A percentile compares a stretch with the other conserved stretches of the same genome.
Evolutionary conservation across 345 rosid species (phyloP).

Genomic region (Bruguiera sexangula): DNA sequence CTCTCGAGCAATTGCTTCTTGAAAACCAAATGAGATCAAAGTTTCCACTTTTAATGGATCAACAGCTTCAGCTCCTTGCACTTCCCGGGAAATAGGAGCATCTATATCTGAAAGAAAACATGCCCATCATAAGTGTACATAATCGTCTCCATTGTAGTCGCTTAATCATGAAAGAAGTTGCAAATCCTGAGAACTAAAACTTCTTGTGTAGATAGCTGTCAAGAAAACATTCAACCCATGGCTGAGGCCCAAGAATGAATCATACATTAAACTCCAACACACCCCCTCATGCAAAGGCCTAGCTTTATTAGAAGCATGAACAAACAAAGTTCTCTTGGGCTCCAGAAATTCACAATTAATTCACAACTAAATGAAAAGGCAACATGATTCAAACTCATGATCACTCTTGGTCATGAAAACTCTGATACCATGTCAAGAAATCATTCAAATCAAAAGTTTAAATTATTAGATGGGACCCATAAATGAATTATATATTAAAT

Average conservation of each 20-base stretch:
- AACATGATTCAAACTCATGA: too few relatives aligned
- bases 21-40: conserved; percentile 84
- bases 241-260: too few relatives aligned
- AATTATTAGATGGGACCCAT: not conserved
- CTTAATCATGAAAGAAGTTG: not conserved
- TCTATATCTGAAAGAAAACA: conserved; percentile 57
- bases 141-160: not conserved
- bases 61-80: conserved; percentile 35
- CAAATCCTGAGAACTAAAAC: not conserved
- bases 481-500: not conserved
- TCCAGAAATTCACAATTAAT: too few relatives aligned
- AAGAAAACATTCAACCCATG: too few relatives aligned
- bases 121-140: not conserved
- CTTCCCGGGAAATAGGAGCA: conserved; percentile 52
- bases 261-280: too few relatives aligned
- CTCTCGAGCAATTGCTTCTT: conserved; percentile 76
- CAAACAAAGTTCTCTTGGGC: too few relatives aligned
- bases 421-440: too few relatives aligned
- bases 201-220: not conserved
- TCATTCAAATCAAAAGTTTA: too few relatives aligned
- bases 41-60: conserved; percentile 75
- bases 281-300: too few relatives aligned
- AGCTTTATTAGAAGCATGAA: too few relatives aligned
- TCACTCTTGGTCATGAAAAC: too few relatives aligned
- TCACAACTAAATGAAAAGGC: too few relatives aligned